Evolutionary conservation across 2,329 filamentous ascomycete species (phyloP).

Genomic region (Pseudogymnoascus verrucosus): DNA sequence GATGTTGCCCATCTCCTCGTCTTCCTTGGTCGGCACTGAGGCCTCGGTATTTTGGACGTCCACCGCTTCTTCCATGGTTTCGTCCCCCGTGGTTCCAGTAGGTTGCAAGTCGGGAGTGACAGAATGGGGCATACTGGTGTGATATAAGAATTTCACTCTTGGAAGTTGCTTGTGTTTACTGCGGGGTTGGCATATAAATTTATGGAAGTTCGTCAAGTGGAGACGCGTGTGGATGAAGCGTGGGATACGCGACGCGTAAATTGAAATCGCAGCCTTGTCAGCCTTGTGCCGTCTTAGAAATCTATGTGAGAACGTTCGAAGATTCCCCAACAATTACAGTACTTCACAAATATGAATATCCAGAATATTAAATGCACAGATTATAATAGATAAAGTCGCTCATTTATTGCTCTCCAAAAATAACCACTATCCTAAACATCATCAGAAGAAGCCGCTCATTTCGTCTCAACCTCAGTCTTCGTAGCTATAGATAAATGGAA

Average conservation of each 20-base stretch:
- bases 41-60: neutral
- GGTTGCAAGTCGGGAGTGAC: conserved; percentile 8
- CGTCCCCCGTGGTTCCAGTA: neutral
- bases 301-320: neutral
- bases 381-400: neutral
- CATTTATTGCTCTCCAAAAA: neutral
- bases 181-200: neutral
- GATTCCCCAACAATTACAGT: neutral
- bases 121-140: conserved; percentile 1
- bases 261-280: conserved; percentile 18
- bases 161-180: neutral
- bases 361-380: neutral
- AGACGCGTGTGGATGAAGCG: conserved; percentile 12
- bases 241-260: conserved; percentile 15
- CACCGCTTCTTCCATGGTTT: neutral
- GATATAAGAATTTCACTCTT: neutral
- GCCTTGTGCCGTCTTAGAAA: neutral
- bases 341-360: neutral
- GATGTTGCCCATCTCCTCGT: conserved; percentile 36
- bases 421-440: neutral
- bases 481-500: neutral
- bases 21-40: conserved; percentile 23
- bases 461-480: neutral
- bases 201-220: neutral
- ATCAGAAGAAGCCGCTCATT: neutral